Base-by-base conservation (phyloP, 192 early-diverging fungal species). In the Gryganskiella cystojenkinii region DNA sequence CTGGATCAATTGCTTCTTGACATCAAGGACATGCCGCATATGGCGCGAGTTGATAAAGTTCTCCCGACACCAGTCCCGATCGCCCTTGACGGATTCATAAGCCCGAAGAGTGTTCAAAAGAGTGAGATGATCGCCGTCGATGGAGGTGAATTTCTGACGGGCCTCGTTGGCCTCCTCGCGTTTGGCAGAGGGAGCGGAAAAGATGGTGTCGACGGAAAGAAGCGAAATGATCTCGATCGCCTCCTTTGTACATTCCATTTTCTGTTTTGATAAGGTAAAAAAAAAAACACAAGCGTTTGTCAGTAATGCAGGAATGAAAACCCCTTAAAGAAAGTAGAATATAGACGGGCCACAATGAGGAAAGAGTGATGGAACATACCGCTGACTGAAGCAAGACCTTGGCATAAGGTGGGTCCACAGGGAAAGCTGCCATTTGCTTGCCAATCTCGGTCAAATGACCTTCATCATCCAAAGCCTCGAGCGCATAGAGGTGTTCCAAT, bases 51-150 rank as follows among this genome's bases (percentile, higher is more conserved):
- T 96, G 53, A 99, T 89, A 84, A 95, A 99, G 73, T 99, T 92
- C 49, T 96, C 91, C 34, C 84, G 73, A 80, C 96, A 99, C 98
- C 98, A 99, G 25, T 86, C 86, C 3, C 80, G 63, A 62, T 97
- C 92, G 14, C 94, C 95, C 22, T 94, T 85, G 6, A 92, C 92
- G 27, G 87, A 85, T 65, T 84, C 82, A 71, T 93, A 98, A 5
- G 88, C 92, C 17, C 88, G 84, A 40, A 95, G 70, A 3, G 96
- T 92, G 67, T 96, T 98, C 46, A 97, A 73, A 13, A 93, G 86
- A 2, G 98, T 99, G 27, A 99, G 64, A 56, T 97, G 96, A 82
- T 99, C 96, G 56, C 98, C 98, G 37, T 96, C 93, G 31, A 87
- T 85, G 37, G 88, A 92, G 11, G 90, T 65, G 70, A 99, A 99